Base-by-base conservation (phyloP, 2,329 filamentous ascomycete genomes). In the Cladosporium colombiae region DNA sequence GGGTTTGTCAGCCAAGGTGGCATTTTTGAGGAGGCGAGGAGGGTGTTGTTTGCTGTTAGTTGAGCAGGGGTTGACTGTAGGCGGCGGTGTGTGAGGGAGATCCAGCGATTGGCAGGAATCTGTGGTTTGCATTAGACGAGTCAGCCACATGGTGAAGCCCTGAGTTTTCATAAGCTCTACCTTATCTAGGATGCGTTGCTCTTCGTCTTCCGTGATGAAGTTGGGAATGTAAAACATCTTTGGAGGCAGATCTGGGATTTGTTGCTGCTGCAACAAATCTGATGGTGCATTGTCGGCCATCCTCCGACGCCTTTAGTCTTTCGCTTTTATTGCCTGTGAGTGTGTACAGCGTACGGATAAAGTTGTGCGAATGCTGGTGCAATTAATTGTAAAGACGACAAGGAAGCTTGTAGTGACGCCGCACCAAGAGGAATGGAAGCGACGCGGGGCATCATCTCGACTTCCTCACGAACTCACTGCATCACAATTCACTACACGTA, bases 1-100 rank as follows among this genome's bases (percentile, higher is more conserved):
- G 92, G 92, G 0, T 85, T 81, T 40, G 84, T 79, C 6, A 98
- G 87, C 88, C 92, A 98, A 6, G 80, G 59, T 16, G 94, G 93
- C 7, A 98, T 82, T 5, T 80, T 76, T 7, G 49, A 31, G 2
- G 89, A 84, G 62, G 89, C 88, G 27, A 98, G 83, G 1, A 99
- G 85, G 18, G 87, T 90, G 76, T 97, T 87, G 10, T 78, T 85
- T 63, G 88, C 86, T 40, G 92, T 89, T 11, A 98, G 86, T 65
- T 92, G 87, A 2, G 91, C 95, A 1, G 94, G 95, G 85, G 93
- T 92, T 0, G 92, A 92, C 82, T 98, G 93, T 0, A 99, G 86
- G 50, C 94, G 89, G 64, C 95, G 91, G 77, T 93, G 92, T n/a
- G 90, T 88, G 64, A 99, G 89, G 59, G 90, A 85, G 68, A 92